Conservation (phyloP, 108 stramenopile species). For the Skeletonema tropicum region DNA sequence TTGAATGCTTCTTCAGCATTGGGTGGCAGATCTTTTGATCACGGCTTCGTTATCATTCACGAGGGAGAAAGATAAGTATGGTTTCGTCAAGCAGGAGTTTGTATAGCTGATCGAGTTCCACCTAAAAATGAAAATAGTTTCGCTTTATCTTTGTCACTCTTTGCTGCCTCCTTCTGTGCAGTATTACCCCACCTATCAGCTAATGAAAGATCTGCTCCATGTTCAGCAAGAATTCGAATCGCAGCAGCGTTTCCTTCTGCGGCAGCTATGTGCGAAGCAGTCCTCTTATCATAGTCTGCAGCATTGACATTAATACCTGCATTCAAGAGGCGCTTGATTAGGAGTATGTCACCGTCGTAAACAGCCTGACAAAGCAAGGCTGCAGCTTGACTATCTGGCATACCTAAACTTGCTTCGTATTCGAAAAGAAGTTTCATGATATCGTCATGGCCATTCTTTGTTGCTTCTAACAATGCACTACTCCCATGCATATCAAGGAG, state of each 20-base stretch:
- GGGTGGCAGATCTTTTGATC: too few relatives aligned
- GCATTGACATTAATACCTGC: conserved; percentile 62
- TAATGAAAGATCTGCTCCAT: conserved; percentile 55
- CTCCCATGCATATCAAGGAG: conserved; percentile 69
- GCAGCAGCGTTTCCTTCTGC: conserved; percentile 61
- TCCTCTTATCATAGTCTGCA: conserved; percentile 61
- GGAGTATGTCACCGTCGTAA: conserved; percentile 53
- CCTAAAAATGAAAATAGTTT: not conserved
- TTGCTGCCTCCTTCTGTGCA: conserved; percentile 5
- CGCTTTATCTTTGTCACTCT: not conserved
- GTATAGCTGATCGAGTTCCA: too few relatives aligned
- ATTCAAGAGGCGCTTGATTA: conserved; percentile 45
- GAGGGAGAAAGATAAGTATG: too few relatives aligned
- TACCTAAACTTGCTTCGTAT: conserved; percentile 46
- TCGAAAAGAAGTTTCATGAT: conserved; percentile 43
- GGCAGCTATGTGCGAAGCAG: conserved; percentile 60
- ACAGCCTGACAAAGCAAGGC: conserved; percentile 55
- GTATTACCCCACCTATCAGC: conserved; percentile 60
- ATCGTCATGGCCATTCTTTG: conserved; percentile 61
- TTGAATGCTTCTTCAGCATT: too few relatives aligned
- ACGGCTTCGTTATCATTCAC: too few relatives aligned
- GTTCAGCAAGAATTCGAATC: conserved; percentile 47
- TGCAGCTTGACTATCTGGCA: conserved; percentile 50
- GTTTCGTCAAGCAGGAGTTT: too few relatives aligned
- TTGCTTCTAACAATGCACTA: conserved; percentile 63